phyloP scores from a whole-genome alignment of 1,284 basidiomycete genomes.

The Cryptococcus sp. region DNA sequence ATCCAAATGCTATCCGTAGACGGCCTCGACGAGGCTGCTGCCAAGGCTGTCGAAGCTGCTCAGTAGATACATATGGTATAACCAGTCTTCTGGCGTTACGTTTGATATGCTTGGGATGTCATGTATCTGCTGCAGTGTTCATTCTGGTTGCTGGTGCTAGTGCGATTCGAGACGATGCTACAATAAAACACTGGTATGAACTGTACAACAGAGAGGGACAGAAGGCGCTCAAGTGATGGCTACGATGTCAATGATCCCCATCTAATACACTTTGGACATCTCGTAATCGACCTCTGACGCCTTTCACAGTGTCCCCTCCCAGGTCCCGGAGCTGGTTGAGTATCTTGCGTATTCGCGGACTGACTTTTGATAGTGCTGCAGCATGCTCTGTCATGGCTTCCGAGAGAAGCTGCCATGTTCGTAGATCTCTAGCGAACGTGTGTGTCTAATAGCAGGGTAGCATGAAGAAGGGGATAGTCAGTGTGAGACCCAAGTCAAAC shows the following conservation, averaged over 20 bases:
- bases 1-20: slow-evolving; percentile 23
- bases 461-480: background rate
- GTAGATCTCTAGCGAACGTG: slow-evolving; percentile 51
- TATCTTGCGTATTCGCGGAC: slow-evolving; percentile 29
- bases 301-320: slow-evolving; percentile 42
- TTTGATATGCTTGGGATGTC: background rate
- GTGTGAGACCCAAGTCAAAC: no score
- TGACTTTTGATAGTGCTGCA: slow-evolving; percentile 26
- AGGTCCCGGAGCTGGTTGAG: slow-evolving; percentile 32
- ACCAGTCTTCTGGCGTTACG: background rate
- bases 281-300: slow-evolving; percentile 38
- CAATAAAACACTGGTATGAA: no score
- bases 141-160: no score
- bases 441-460: slow-evolving; percentile 37
- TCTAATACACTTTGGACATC: slow-evolving; percentile 36
- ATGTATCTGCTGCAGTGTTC: background rate
- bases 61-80: slow-evolving; percentile 17
- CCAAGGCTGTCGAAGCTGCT: slow-evolving; percentile 77
- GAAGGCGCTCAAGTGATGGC: background rate
- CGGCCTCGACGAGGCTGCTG: slow-evolving; percentile 62
- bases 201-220: background rate
- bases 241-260: background rate
- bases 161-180: no score
- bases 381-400: slow-evolving; percentile 38
- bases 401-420: slow-evolving; percentile 40